phyloP scores from a whole-genome alignment of 2,329 filamentous ascomycete genomes.

The Diaporthe sp. region DNA sequence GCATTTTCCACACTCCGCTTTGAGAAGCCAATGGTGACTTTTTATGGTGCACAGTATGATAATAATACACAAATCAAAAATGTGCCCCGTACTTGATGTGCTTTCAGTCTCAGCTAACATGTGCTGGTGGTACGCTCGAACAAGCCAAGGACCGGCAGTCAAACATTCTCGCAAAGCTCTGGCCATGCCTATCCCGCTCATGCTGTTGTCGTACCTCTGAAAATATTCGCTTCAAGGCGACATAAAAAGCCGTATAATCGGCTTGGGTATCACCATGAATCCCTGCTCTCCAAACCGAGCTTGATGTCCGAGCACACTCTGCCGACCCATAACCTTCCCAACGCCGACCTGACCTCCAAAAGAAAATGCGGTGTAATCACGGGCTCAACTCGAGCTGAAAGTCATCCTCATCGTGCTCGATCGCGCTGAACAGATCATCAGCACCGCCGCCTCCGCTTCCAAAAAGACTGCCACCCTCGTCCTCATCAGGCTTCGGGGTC shows the following conservation, averaged over 20 bases:
- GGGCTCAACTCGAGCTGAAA: constrained; percentile 30
- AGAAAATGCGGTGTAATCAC: background rate
- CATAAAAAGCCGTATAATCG: background rate
- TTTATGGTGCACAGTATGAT: background rate
- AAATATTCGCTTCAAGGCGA: constrained; percentile 9
- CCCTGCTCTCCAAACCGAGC: background rate
- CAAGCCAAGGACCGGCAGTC: background rate
- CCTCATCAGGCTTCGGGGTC: constrained; percentile 55
- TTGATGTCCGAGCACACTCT: background rate
- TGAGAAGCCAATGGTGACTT: background rate
- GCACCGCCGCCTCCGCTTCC: constrained; percentile 49
- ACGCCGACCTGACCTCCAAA: background rate
- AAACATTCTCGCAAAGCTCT: background rate
- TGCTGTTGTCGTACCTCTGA: background rate
- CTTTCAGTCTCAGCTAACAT: background rate
- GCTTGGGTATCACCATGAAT: constrained; percentile 21
- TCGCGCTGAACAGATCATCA: background rate
- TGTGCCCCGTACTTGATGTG: background rate
- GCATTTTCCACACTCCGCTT: background rate
- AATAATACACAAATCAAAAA: background rate
- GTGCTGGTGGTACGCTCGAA: background rate
- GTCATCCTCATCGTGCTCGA: constrained; percentile 23
- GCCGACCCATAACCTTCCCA: background rate
- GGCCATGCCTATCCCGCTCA: background rate
- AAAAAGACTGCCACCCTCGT: constrained; percentile 58